These are phyloP conservation scores for Sporothrix phasma DNA, from an alignment of 2,329 filamentous ascomycete genomes.

Conservation along the genomic window DNA sequence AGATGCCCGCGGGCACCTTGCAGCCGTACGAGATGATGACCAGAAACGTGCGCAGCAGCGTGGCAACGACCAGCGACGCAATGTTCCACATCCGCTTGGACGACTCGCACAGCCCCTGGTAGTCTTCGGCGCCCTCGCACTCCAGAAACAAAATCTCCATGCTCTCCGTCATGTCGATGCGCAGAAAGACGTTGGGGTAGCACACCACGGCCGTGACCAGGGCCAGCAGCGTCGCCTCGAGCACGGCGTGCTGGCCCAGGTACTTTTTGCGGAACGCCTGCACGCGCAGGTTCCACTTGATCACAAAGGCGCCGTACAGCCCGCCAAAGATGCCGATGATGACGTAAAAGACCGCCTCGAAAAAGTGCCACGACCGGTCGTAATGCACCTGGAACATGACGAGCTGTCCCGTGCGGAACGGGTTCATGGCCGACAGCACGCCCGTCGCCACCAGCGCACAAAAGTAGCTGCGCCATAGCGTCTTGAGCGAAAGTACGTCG, in stretches of 20 bases:
- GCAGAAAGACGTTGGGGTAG: conserved; percentile 89
- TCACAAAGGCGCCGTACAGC: conserved; percentile 90
- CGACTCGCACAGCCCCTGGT: conserved; percentile 76
- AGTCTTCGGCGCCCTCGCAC: conserved; percentile 81
- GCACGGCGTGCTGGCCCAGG: conserved; percentile 68
- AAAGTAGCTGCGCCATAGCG: conserved; percentile 96
- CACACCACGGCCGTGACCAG: conserved; percentile 81
- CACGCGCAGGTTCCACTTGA: conserved; percentile 89
- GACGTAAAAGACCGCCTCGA: conserved; percentile 87
- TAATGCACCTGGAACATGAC: conserved; percentile 99
- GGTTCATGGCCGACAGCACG: conserved; percentile 90
- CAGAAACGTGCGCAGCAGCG: conserved; percentile 67
- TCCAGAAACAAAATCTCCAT: conserved; percentile 97
- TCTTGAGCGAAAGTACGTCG: conserved; percentile 90
- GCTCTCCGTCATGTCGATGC: conserved; percentile 98
- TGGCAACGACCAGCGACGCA: conserved; percentile 66
- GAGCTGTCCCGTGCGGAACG: conserved; percentile 89
- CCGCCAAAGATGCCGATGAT: conserved; percentile 88
- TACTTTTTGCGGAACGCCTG: conserved; percentile 94
- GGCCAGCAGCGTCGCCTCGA: conserved; percentile 78
- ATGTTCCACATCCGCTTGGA: conserved; percentile 70
- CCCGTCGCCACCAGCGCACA: conserved; percentile 92
- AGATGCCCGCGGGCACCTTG: conserved; percentile 95
- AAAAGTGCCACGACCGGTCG: conserved; percentile 95
- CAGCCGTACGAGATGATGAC: conserved; percentile 96